Base-by-base conservation (phyloP, 1,139 yeast genomes). In the Meyerozyma smithsonii region DNA sequence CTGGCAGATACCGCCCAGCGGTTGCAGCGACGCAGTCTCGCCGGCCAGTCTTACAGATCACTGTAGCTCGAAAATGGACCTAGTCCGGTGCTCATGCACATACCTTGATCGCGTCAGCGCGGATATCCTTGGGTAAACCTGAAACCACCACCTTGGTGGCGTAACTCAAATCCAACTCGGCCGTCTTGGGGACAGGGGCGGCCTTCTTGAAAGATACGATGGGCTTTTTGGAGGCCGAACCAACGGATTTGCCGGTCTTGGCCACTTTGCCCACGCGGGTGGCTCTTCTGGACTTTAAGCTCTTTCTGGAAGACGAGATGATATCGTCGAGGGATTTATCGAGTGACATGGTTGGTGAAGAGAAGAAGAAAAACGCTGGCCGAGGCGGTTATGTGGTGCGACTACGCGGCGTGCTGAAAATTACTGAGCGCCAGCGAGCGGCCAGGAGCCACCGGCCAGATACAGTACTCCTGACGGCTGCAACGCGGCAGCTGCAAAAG, bases 271-370 rank as follows among this genome's bases (percentile, higher is more conserved):
- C 47, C 12, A 35, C 38, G 35, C 44, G 43, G 32, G 47, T 42
- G 35, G 36, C 28, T 23, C 36, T 23, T 18, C 42, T 45, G 38
- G 41, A 42, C 45, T 46, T 49, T 48, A 53, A 53, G 46, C 58
- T 49, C 45, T 48, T 54, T 65, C 66, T 56, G 74, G 77, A 63
- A 66, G 87, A 69, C 47, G 95, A 77, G 62, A 92, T 87, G 62
- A 92, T 92, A 57, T 90, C 97, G 71, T 92, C 98, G 60, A 92
- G 81, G 41, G 97, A 88, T 72, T 87, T 84, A 72, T 92, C 97
- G 69, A 92, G 78, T 35, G 53, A 45, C 34, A 30, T 30, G 34
- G 50, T 41, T 12, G n/a, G n/a, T n/a, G n/a, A n/a, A n/a, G n/a
- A 4, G 15, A 12, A 23, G 10, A 12, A 23, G 30, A 14, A 26